These are phyloP conservation scores for Penicilliopsis zonata DNA, from an alignment of 495 filamentous ascomycete species.

Conservation along the genomic window DNA sequence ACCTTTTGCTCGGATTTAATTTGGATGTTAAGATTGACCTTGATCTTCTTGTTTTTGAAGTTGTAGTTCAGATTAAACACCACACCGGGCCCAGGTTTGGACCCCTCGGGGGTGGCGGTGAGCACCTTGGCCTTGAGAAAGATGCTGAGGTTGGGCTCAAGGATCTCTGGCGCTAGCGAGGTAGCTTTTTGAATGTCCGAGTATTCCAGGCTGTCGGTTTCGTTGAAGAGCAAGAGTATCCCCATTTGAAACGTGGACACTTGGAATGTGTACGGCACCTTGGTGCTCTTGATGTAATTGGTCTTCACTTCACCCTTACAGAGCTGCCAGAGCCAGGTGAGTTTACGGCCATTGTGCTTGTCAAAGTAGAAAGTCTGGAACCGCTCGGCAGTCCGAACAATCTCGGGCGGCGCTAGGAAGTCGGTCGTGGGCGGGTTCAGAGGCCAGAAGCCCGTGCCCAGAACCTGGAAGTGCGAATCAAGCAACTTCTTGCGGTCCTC, in stretches of 20 bases:
- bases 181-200: conserved; percentile 77
- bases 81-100: conserved; percentile 64
- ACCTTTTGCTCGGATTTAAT: conserved; percentile 93
- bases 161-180: conserved; percentile 59
- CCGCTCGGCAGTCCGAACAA: conserved; percentile 73
- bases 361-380: conserved; percentile 88
- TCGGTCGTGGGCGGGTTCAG: conserved; percentile 71
- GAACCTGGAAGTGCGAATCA: conserved; percentile 76
- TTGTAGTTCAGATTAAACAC: conserved; percentile 75
- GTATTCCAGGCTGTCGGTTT: conserved; percentile 72
- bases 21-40: conserved; percentile 88
- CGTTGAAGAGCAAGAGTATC: conserved; percentile 92
- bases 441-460: conserved; percentile 98
- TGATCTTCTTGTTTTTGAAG: conserved; percentile 96
- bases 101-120: conserved; percentile 50
- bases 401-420: conserved; percentile 75
- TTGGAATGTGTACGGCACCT: conserved; percentile 92
- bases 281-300: conserved; percentile 78
- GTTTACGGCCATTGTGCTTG: conserved; percentile 92
- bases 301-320: conserved; percentile 96
- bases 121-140: conserved; percentile 88
- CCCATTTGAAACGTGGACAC: conserved; percentile 98
- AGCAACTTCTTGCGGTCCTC: conserved; percentile 45
- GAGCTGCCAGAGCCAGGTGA: conserved; percentile 96
- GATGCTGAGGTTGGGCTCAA: conserved; percentile 75